These are phyloP conservation scores for Thyridium curvatum DNA, from an alignment of 2,329 filamentous ascomycete genomes.

Conservation along the genomic window DNA sequence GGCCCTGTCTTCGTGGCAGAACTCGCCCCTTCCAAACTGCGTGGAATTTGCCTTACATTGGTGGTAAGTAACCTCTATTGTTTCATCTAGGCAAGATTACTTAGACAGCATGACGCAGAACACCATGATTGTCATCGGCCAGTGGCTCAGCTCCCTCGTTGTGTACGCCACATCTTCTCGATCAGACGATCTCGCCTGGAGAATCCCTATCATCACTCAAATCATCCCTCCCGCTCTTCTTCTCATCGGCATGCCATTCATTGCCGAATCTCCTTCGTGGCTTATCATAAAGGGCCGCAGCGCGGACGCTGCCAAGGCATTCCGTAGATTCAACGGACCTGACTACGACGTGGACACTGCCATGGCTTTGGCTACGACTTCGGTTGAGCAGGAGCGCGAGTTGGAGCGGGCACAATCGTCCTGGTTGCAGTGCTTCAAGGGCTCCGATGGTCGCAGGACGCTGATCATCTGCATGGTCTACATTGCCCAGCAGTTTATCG, in stretches of 20 bases:
- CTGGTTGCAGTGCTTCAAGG: constrained; percentile 21
- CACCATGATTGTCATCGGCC: constrained; percentile 24
- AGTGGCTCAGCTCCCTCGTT: constrained; percentile 18
- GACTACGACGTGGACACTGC: constrained; percentile 16
- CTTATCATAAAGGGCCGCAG: constrained; percentile 10
- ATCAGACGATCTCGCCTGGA: constrained; percentile 17
- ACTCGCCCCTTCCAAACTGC: constrained; percentile 20
- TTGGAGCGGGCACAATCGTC: constrained; percentile 11
- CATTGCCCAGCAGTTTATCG: constrained; percentile 20
- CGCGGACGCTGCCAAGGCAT: constrained; percentile 10
- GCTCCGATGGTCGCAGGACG: constrained; percentile 18
- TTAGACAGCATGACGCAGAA: constrained; percentile 10
- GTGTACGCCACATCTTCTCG: constrained; percentile 14
- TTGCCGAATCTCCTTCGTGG: constrained; percentile 13
- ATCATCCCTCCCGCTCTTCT: constrained; percentile 17
- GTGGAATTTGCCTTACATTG: constrained; percentile 19
- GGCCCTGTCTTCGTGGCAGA: constrained; percentile 24
- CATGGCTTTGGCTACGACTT: constrained; percentile 7
- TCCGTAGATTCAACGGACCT: constrained; percentile 15
- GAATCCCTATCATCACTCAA: constrained; percentile 21
- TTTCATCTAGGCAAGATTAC: too few relatives aligned
- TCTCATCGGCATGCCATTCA: constrained; percentile 7
- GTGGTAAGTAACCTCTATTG: too few relatives aligned
- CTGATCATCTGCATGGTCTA: constrained; percentile 23
- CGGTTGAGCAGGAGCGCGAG: constrained; percentile 13